Evolutionary conservation across 2,329 filamentous ascomycete genomes (phyloP).

Genomic region (Aureobasidium zeae): DNA sequence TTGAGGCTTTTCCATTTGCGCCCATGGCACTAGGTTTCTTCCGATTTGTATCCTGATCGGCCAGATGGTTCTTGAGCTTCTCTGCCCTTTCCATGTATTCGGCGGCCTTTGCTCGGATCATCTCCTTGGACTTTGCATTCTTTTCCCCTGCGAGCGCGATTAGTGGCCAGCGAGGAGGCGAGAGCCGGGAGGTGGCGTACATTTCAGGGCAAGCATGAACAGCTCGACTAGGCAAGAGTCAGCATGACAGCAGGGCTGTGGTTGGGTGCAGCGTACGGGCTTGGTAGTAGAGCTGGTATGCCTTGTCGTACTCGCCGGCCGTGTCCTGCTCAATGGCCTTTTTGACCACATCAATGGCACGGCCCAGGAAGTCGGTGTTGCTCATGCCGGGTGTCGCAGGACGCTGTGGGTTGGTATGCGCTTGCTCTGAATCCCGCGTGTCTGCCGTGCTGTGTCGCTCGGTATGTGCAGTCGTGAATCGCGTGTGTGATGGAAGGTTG

Average conservation of each 20-base stretch:
- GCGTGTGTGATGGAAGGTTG: background rate
- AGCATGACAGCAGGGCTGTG: slow-evolving; percentile 20
- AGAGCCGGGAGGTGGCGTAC: slow-evolving; percentile 30
- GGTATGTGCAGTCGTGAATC: background rate
- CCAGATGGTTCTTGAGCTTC: slow-evolving; percentile 87
- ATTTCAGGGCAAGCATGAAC: slow-evolving; percentile 98
- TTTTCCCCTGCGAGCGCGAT: slow-evolving; percentile 61
- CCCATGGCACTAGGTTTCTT: slow-evolving; percentile 65
- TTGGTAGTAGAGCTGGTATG: slow-evolving; percentile 92
- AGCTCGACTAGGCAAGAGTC: slow-evolving; percentile 57
- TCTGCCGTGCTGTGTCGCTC: no score
- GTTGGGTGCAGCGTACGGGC: slow-evolving; percentile 38
- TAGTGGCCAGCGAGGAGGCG: background rate
- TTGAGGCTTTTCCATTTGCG: slow-evolving; percentile 58
- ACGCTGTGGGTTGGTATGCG: no score
- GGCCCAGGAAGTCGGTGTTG: slow-evolving; percentile 91
- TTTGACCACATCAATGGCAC: slow-evolving; percentile 93
- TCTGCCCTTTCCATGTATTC: slow-evolving; percentile 99
- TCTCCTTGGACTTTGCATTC: slow-evolving; percentile 92
- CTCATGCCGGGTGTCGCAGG: slow-evolving; percentile 52
- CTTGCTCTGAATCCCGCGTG: no score
- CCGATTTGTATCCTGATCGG: slow-evolving; percentile 59
- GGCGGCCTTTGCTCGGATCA: slow-evolving; percentile 87
- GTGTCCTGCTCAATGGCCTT: slow-evolving; percentile 97
- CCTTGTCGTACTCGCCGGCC: slow-evolving; percentile 90